A percentile compares a stretch with the other conserved stretches of the same genome.
These are phyloP conservation scores for Picea sitchensis DNA, from an alignment of 75 land plant species.

Conservation along the genomic window DNA sequence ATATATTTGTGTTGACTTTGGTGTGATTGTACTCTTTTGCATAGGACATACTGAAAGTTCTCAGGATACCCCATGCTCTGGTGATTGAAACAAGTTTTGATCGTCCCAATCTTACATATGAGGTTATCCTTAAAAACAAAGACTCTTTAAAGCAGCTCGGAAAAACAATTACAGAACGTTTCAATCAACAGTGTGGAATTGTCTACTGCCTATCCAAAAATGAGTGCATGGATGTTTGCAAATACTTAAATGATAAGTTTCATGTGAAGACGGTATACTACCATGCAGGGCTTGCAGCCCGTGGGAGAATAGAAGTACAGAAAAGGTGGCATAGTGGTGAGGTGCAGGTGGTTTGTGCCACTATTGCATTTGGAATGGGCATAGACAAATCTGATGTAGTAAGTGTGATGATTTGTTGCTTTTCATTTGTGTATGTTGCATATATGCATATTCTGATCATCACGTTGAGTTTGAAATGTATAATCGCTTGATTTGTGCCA, in stretches of 20 bases:
- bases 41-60: slow-evolving; percentile 68
- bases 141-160: slow-evolving; percentile 74
- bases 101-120: slow-evolving; percentile 77
- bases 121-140: slow-evolving; percentile 59
- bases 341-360: slow-evolving; percentile 77
- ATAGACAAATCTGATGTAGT: slow-evolving; percentile 91
- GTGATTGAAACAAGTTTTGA: slow-evolving; percentile 81
- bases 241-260: slow-evolving; percentile 52
- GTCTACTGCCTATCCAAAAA: slow-evolving; percentile 86
- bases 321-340: slow-evolving; percentile 71
- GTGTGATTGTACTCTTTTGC: background rate
- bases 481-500: background rate
- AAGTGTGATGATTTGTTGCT: slow-evolving; percentile 21
- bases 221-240: slow-evolving; percentile 78
- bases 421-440: background rate
- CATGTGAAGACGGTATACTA: slow-evolving; percentile 62
- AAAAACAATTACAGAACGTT: slow-evolving; percentile 43
- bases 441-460: background rate
- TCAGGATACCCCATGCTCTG: slow-evolving; percentile 67
- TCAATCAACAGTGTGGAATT: slow-evolving; percentile 61
- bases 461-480: background rate
- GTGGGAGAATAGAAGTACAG: slow-evolving; percentile 62
- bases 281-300: slow-evolving; percentile 74
- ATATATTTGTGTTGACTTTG: background rate
- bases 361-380: slow-evolving; percentile 97